Percentiles rank a stretch among this genome's conserved stretches.
Conservation (phyloP, 768 basidiomycete species). For the Psilocybe subaeruginosa region DNA sequence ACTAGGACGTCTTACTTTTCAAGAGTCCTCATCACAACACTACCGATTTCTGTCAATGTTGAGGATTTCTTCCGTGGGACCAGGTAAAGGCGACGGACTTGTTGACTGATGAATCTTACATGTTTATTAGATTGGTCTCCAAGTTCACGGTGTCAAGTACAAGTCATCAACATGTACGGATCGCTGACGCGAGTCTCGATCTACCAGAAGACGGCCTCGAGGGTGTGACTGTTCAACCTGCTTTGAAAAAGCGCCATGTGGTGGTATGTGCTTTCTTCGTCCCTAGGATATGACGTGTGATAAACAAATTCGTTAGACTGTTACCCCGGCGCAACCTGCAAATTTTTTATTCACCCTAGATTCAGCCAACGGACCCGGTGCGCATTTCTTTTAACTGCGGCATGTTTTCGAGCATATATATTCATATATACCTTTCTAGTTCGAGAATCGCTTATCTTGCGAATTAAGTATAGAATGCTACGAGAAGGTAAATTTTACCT, state of each 20-base stretch:
- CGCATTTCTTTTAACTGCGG: not conserved
- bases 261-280: constrained; percentile 40
- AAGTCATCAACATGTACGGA: constrained; percentile 77
- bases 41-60: constrained; percentile 92
- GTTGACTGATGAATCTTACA: not conserved
- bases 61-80: constrained; percentile 94
- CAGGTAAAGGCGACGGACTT: constrained; percentile 48
- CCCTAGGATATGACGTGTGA: not conserved
- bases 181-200: constrained; percentile 62
- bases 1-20: constrained; percentile 57
- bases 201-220: constrained; percentile 44
- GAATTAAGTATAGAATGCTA: constrained; percentile 77
- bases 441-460: constrained; percentile 60
- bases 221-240: constrained; percentile 55
- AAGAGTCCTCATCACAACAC: constrained; percentile 61
- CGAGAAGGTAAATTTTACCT: constrained; percentile 65
- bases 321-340: constrained; percentile 75
- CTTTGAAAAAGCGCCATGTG: constrained; percentile 47
- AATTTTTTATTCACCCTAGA: constrained; percentile 84
- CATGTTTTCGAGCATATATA: constrained; percentile 7
- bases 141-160: constrained; percentile 89
- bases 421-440: constrained; percentile 41
- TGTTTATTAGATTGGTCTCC: constrained; percentile 71
- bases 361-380: constrained; percentile 59
- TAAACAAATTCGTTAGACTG: constrained; percentile 48